These are phyloP conservation scores for Iberis pinnata DNA, from an alignment of 345 rosid genomes.

Conservation along the genomic window DNA sequence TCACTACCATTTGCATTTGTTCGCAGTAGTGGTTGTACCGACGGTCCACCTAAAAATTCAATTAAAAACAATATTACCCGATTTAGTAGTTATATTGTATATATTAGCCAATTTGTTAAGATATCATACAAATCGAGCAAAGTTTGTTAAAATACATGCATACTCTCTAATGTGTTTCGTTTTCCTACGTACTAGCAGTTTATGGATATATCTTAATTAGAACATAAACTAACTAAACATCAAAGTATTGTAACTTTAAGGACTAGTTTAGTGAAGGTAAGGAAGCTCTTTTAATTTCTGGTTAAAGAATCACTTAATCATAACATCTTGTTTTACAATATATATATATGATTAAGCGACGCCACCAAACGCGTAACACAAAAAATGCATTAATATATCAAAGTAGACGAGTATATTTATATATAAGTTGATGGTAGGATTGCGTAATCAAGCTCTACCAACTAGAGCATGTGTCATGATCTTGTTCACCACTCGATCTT, in stretches of 20 bases:
- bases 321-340: constrained; percentile 7
- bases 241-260: constrained; percentile 26
- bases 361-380: constrained; percentile 30
- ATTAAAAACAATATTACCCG: neutral
- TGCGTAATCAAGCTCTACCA: constrained; percentile 41
- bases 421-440: constrained; percentile 29
- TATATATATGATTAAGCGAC: constrained; percentile 29
- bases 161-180: neutral
- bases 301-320: constrained; percentile 24
- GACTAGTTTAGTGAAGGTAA: constrained; percentile 30
- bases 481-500: constrained; percentile 58
- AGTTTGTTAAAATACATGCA: too few species aligned
- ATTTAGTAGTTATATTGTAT: neutral
- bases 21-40: constrained; percentile 87
- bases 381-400: constrained; percentile 14
- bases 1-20: constrained; percentile 85
- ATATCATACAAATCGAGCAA: neutral
- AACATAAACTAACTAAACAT: neutral
- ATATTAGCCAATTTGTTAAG: neutral
- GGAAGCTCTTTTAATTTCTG: constrained; percentile 14
- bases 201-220: neutral
- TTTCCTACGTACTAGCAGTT: too few species aligned
- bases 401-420: constrained; percentile 18
- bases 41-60: constrained; percentile 58
- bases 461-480: constrained; percentile 47